Base-by-base conservation (phyloP, 208 protist species). In the Trypanosoma melophagium region DNA sequence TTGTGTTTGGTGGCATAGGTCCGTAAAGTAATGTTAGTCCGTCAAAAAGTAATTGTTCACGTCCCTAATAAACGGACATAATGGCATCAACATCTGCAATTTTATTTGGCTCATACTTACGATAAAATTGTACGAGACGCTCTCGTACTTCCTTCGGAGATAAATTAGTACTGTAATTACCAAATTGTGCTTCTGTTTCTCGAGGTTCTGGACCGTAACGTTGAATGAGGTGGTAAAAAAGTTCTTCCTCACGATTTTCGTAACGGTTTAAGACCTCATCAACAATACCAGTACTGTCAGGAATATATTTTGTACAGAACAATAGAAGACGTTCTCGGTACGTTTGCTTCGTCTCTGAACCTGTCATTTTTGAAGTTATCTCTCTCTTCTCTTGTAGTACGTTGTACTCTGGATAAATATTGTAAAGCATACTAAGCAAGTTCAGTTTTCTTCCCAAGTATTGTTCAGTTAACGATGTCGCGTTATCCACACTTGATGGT, bases 181-280 rank as follows among this genome's bases (percentile, higher is more conserved):
- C 31, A 0, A 53, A 17, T 8, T n/a, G 7, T 41, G 65, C 44
- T 1, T 62, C 19, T 51, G 40, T 40, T 50, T 67, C 16, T 8
- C 41, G 47, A 31, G 80, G 86, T 69, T 92, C 80, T 10, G 78
- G 79, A 22, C 86, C 86, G 81, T 89, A 92, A 69, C 85, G 84
- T 64, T 80, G 74, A 51, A 87, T 81, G 24, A 92, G 76, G 40
- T 80, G 69, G 8, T 66, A 55, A 25, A 92, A 78, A 40, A 87
- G 71, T 21, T 79, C 83, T 63, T 81, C 83, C 61, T 92, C 86
- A 25, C 77, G 71, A 13, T 79, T 78, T 42, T 74, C 66, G 74
- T 80, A 89, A 71, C 79, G 71, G 44, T 56, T 49, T 51, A 91
- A 64, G 25, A 79, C 80, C 5, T 76, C 82, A 22, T 84, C 80